A percentile compares a stretch with the other conserved stretches of the same genome.
Conservation (phyloP, 208 protist genomes). For the Wallacemonas rigidus region DNA sequence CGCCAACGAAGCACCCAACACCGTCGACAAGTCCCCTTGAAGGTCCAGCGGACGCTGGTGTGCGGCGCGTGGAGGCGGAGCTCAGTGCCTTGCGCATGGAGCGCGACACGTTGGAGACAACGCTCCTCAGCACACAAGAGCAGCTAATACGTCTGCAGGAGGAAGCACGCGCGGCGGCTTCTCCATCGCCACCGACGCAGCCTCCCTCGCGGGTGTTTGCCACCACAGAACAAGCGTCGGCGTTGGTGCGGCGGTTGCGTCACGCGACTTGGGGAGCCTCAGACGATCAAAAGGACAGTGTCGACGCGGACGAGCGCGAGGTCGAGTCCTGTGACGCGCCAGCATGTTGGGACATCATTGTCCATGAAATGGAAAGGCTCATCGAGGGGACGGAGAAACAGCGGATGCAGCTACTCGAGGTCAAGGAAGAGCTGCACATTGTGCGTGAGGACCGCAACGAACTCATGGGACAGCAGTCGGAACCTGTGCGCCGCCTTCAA, state of each 20-base stretch:
- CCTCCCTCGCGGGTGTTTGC: not conserved
- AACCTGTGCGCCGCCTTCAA: constrained; percentile 44
- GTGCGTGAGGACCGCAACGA: constrained; percentile 74
- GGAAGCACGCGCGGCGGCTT: constrained; percentile 9
- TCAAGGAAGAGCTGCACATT: constrained; percentile 60
- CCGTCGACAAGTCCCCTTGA: not conserved
- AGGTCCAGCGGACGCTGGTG: not conserved
- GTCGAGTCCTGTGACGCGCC: too few relatives aligned
- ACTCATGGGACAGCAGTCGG: constrained; percentile 59
- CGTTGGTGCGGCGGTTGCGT: not conserved
- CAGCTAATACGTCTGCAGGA: constrained; percentile 29
- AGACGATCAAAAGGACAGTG: not conserved
- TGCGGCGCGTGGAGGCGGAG: constrained; percentile 22
- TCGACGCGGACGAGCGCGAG: not conserved
- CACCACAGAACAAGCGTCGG: not conserved
- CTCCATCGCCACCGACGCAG: too few relatives aligned
- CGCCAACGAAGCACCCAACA: not conserved
- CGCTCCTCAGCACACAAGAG: constrained; percentile 51
- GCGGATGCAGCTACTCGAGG: constrained; percentile 28
- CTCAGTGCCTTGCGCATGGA: constrained; percentile 29
- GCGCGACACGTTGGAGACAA: constrained; percentile 55
- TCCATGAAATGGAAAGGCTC: not conserved
- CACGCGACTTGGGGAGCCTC: not conserved
- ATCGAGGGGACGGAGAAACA: constrained; percentile 1
- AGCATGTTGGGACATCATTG: not conserved